Base-by-base conservation (phyloP, 208 protist genomes). In the Crithidia mellificae region DNA sequence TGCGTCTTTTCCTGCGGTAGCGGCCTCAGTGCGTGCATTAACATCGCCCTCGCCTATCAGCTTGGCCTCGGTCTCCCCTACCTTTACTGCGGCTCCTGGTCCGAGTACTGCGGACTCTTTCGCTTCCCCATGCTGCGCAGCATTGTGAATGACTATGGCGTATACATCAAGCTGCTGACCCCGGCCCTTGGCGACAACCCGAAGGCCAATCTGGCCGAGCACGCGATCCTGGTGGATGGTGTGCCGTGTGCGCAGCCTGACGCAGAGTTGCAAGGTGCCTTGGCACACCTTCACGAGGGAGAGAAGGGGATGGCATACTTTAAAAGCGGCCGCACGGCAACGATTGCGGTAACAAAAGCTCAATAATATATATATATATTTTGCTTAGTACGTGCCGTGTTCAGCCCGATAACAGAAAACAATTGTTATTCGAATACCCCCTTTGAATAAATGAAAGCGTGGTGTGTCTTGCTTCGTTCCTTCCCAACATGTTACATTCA, bases 71-170 rank as follows among this genome's bases (percentile, higher is more conserved):
- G 88, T 43, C 70, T 73, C 49, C 87, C 88, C 0, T 74, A 75
- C 43, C 75, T 96, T 12, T 96, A 92, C 67, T 81, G 74, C 53
- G 88, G 88, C 43, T 92, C 88, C 12, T 96, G 91, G 88, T 93
- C 86, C 1, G 79, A 96, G 77, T 96, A 94, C 77, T 55, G 71
- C 27, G 72, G 68, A 1, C 49, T 82, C 34, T 77, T 80, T 62
- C 75, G 64, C 63, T 63, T 83, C 38, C 67, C 65, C n/a, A 55
- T 94, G 30, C 27, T 71, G 19, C 83, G 85, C 12, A 68, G 69
- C 53, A 74, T 86, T 43, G 44, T 91, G 19, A 39, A 75, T 22
- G 50, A 70, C 44, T 55, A 91, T 51, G 85, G 88, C 47, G 54
- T 94, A 59, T 81, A 57, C 72, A 72, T 88, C 25, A 62, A 81